A percentile compares a stretch with the other conserved stretches of the same genome.
phyloP scores from a whole-genome alignment of 108 stramenopile species.

The Craspedostauros australis region DNA sequence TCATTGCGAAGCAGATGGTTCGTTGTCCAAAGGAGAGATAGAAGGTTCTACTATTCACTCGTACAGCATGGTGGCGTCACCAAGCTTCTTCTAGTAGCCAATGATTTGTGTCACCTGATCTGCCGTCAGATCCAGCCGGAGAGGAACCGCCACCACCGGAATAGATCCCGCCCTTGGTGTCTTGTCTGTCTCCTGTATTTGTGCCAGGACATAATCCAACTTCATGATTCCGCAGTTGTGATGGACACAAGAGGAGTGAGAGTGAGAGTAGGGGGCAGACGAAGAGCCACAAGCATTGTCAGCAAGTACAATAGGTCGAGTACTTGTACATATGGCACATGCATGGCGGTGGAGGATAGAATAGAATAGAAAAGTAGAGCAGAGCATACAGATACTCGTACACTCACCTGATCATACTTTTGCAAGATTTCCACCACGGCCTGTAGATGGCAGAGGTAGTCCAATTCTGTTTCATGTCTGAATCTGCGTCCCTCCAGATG shows the following conservation, averaged over 20 bases:
- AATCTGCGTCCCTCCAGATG: constrained; percentile 37
- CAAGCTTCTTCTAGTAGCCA: constrained; percentile 20
- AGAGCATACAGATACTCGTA: no score
- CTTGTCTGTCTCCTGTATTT: constrained; percentile 59
- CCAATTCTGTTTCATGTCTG: constrained; percentile 59
- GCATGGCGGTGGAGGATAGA: no score
- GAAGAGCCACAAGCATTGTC: no score
- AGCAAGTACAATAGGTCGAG: no score
- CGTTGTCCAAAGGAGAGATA: no score
- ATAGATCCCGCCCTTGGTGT: constrained; percentile 59
- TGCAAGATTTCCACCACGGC: constrained; percentile 68
- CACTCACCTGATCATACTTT: constrained; percentile 47
- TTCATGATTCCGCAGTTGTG: no score
- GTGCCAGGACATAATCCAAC: constrained; percentile 49
- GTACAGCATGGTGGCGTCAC: no score
- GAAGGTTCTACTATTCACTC: no score
- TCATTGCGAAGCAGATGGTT: no score
- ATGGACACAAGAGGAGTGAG: no score
- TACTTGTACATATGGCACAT: no score
- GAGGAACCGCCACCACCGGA: constrained; percentile 64
- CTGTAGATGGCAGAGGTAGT: constrained; percentile 75
- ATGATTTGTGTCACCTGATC: constrained; percentile 57
- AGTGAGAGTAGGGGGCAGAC: background rate
- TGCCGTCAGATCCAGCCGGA: constrained; percentile 54
- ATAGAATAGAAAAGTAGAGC: no score